Percentiles rank a stretch among this genome's conserved stretches.
These are phyloP conservation scores for Alternaria rosae DNA, from an alignment of 2,329 filamentous ascomycete genomes.

Conservation along the genomic window DNA sequence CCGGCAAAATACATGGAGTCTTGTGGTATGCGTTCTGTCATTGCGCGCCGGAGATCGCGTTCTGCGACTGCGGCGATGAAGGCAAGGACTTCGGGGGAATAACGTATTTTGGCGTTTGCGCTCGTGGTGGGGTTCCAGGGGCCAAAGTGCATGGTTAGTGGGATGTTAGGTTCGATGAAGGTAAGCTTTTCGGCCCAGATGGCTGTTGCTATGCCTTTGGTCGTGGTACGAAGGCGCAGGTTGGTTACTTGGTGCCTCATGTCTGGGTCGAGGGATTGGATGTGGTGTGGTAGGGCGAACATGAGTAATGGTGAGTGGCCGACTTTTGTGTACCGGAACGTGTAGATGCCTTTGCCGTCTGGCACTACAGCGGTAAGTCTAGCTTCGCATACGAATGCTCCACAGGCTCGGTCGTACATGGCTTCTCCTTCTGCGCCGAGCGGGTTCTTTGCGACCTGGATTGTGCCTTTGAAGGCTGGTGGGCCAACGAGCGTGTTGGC, in stretches of 20 bases:
- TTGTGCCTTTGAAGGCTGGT: constrained; percentile 73
- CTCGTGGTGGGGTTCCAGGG: constrained; percentile 71
- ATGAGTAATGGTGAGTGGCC: constrained; percentile 76
- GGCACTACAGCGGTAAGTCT: constrained; percentile 69
- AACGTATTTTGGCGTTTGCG: constrained; percentile 38
- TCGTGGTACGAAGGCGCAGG: constrained; percentile 77
- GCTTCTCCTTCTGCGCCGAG: constrained; percentile 64
- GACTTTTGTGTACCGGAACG: constrained; percentile 73
- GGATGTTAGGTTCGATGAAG: constrained; percentile 76
- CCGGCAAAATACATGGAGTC: constrained; percentile 94
- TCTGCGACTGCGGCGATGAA: constrained; percentile 69
- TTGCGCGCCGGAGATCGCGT: constrained; percentile 79
- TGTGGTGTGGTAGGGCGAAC: constrained; percentile 88
- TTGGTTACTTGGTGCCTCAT: constrained; percentile 59
- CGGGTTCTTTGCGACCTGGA: constrained; percentile 85
- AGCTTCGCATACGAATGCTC: constrained; percentile 73
- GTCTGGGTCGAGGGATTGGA: constrained; percentile 72
- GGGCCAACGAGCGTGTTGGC: constrained; percentile 71
- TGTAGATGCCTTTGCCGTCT: constrained; percentile 70
- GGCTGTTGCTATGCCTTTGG: constrained; percentile 80
- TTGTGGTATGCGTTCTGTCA: constrained; percentile 74
- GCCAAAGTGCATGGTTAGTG: constrained; percentile 75
- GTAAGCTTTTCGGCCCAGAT: constrained; percentile 68
- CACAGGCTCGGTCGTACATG: constrained; percentile 77
- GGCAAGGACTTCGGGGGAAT: constrained; percentile 62